Evolutionary conservation across 2,329 filamentous ascomycete genomes (phyloP), one percentile per base, ranked within the genome.

Genomic region (Botryotinia calthae): DNA sequence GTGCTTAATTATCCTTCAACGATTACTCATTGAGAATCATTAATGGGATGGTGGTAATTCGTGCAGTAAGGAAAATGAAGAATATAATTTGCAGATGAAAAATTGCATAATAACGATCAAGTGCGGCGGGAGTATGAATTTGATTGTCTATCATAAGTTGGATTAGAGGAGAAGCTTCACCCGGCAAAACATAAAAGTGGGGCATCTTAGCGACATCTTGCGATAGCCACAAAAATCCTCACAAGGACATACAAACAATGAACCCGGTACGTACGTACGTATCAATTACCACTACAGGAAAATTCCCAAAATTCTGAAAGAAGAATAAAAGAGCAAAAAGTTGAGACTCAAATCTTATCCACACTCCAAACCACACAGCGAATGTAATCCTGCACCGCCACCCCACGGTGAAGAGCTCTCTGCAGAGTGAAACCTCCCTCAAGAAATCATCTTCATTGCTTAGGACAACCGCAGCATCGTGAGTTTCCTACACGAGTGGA

Each of bases 401-500:
- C 85, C 85, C 86, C 86, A 90, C 87, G 89, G 89, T 88, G 88
- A 87, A 88, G 86, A 89, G 85, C 82, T 82, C 89, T 90, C 87
- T 91, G 89, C 89, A 89, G 88, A 90, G 89, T 91, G 87, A 91
- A 83, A 73, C 89, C 89, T 90, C 89, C 86, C 89, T 91, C 85
- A 89, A 90, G 89, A 79, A 75, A 81, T 91, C 79, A 84, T 88
- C 87, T 88, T 87, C 89, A 90, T 87, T 88, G 87, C 89, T 90
- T 87, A 91, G 83, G 88, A 85, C 83, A 83, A 82, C 84, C 80
- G 82, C 82, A 89, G 85, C 84, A 86, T 91, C 89, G 87, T 86
- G 85, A 86, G 89, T 86, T 91, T 82, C 89, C 89, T 86, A 79
- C 85, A 85, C 86, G 89, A 91, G 88, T 90, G 87, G 85, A 83